phyloP scores from a whole-genome alignment of 1,139 yeast genomes.

The Suhomyces bribrorum region DNA sequence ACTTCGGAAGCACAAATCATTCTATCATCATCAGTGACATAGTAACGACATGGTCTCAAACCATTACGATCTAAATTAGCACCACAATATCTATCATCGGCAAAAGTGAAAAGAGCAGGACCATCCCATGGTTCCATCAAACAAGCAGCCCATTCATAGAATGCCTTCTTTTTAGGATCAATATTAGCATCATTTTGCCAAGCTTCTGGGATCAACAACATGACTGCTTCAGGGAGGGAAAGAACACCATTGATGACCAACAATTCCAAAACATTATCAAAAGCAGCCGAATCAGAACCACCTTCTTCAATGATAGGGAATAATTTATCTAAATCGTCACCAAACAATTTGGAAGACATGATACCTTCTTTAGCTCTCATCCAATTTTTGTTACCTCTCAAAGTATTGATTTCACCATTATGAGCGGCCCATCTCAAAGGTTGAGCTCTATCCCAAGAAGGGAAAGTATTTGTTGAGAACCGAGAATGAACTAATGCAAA shows the following conservation, averaged over 20 bases:
- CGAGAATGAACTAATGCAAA: slow-evolving; percentile 96
- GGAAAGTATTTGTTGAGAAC: slow-evolving; percentile 97
- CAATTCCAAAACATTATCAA: slow-evolving; percentile 91
- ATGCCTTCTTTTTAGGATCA: slow-evolving; percentile 90
- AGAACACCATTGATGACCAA: slow-evolving; percentile 89
- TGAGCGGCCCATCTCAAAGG: slow-evolving; percentile 98
- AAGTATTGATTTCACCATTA: slow-evolving; percentile 96
- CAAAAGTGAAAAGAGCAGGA: slow-evolving; percentile 94
- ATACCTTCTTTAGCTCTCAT: slow-evolving; percentile 99
- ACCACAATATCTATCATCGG: slow-evolving; percentile 98
- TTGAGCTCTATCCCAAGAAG: slow-evolving; percentile 99
- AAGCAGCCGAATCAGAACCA: slow-evolving; percentile 98
- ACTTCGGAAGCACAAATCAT: slow-evolving; percentile 98
- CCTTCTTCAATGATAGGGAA: slow-evolving; percentile 98
- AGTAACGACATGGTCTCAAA: slow-evolving; percentile 96
- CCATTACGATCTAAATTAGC: slow-evolving; percentile 98
- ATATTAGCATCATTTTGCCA: slow-evolving; percentile 88
- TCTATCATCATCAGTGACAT: slow-evolving; percentile 90
- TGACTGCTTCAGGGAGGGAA: slow-evolving; percentile 94
- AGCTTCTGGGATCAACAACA: slow-evolving; percentile 97
- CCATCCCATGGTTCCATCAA: slow-evolving; percentile 99
- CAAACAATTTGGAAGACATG: slow-evolving; percentile 83
- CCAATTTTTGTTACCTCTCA: slow-evolving; percentile 98
- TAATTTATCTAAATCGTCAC: slow-evolving; percentile 85
- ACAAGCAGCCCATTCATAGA: slow-evolving; percentile 99